Base-by-base conservation (phyloP, 805 yeast genomes). In the Yamadazyma ubonensis region DNA sequence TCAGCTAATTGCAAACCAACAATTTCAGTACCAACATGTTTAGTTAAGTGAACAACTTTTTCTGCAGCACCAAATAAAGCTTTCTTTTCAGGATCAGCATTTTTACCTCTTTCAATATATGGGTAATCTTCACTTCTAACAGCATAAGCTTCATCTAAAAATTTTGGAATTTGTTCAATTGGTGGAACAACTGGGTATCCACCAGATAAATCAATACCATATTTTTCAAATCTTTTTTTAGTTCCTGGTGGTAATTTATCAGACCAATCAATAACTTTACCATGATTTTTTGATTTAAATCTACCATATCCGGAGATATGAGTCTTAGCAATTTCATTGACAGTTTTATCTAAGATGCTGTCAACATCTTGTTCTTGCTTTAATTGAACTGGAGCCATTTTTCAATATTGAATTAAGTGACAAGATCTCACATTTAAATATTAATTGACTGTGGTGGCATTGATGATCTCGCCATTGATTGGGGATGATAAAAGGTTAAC, bases 51-150 rank as follows among this genome's bases (percentile, higher is more conserved):
- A n/a, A 42, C 48, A 32, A 61, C 58, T 45, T 59, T 57, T 39
- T 52, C 50, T 9, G 61, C 61, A 28, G 61, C 58, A 9, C 53
- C 55, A 35, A 57, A 50, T 12, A 58, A 47, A 20, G 59, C 57
- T 41, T 54, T 57, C 52, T 59, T 59, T 42, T 58, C 62, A n/a
- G 59, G 61, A 39, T 59, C 63, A 21, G 63, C 65, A 43, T 54
- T 54, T 30, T 42, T 44, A 16, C 55, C 65, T 39, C 63, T 47
- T 45, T 57, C 63, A 28, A 52, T 48, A 30, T 51, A 54, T 51
- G 51, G 49, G 47, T 42, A 36, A 38, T 50, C 51, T 18, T 48
- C 31, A 29, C 52, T 47, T 45, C 63, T 52, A 29, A 59, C 44
- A 6, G 43, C 52, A 25, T 29, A 51, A 12, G 62, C 63, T 36